Evolutionary conservation across 2,329 filamentous ascomycete genomes (phyloP).

Genomic region (Exophiala sp.): DNA sequence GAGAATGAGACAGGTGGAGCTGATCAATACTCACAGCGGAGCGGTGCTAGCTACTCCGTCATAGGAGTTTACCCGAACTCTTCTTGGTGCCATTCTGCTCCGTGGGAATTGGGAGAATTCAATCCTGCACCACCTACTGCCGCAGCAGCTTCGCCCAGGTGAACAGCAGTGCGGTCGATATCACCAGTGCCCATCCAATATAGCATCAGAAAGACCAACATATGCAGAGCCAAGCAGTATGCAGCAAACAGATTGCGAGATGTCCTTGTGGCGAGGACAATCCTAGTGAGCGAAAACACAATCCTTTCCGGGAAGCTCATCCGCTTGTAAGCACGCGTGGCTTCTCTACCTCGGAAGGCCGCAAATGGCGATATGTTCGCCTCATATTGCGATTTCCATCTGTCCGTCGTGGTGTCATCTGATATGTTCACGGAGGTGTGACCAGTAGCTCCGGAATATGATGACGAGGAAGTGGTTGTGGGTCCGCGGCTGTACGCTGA

Average conservation of each 20-base stretch:
- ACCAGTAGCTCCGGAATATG: slow-evolving; percentile 58
- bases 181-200: slow-evolving; percentile 76
- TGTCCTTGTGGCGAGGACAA: slow-evolving; percentile 83
- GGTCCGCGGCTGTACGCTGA: slow-evolving; percentile 82
- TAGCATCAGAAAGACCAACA: slow-evolving; percentile 80
- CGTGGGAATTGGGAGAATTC: slow-evolving; percentile 9
- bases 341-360: slow-evolving; percentile 90
- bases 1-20: background rate
- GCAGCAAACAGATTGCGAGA: slow-evolving; percentile 91
- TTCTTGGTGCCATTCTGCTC: slow-evolving; percentile 63
- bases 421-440: slow-evolving; percentile 64
- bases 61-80: slow-evolving; percentile 43
- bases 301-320: slow-evolving; percentile 90
- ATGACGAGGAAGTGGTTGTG: slow-evolving; percentile 58
- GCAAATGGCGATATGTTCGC: slow-evolving; percentile 94
- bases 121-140: slow-evolving; percentile 19
- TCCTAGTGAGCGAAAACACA: slow-evolving; percentile 84
- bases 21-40: background rate
- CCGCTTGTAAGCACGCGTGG: slow-evolving; percentile 80
- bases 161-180: slow-evolving; percentile 59
- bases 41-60: background rate
- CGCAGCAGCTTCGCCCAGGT: slow-evolving; percentile 50
- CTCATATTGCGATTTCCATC: slow-evolving; percentile 90
- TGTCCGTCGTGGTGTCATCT: slow-evolving; percentile 68
- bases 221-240: slow-evolving; percentile 84